A percentile compares a stretch with the other conserved stretches of the same genome.
Conservation (phyloP, 140 eudicot species). For the Erigeron philadelphicus region DNA sequence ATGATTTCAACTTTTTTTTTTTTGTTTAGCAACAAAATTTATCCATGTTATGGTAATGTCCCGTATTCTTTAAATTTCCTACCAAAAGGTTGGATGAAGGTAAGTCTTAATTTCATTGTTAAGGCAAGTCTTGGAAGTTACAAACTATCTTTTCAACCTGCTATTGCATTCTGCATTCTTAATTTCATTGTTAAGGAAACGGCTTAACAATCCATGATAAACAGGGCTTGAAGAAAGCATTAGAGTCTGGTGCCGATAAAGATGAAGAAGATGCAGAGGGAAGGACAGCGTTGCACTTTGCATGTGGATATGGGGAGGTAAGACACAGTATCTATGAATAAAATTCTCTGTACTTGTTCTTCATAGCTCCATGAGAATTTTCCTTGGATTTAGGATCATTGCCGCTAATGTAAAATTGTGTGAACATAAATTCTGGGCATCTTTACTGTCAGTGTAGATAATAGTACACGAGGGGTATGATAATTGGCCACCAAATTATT, state of each 20-base stretch:
- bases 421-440: background rate
- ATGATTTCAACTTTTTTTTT: no score
- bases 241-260: slow-evolving; percentile 75
- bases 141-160: background rate
- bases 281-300: slow-evolving; percentile 94
- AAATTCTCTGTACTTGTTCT: background rate
- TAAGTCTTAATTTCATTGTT: no score
- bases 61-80: no score
- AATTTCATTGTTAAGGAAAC: slow-evolving; percentile 2
- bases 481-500: background rate
- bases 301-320: slow-evolving; percentile 99
- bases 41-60: no score
- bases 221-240: slow-evolving; percentile 71
- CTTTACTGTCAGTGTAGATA: background rate
- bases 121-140: no score
- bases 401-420: background rate
- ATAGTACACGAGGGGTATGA: background rate
- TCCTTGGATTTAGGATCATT: background rate
- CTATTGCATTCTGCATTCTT: background rate
- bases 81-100: no score
- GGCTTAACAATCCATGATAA: slow-evolving; percentile 12
- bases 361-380: background rate
- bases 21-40: no score
- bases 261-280: slow-evolving; percentile 95
- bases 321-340: background rate